Evolutionary conservation across 2,329 filamentous ascomycete species (phyloP).

Genomic region (Aspergillus ochraceus): DNA sequence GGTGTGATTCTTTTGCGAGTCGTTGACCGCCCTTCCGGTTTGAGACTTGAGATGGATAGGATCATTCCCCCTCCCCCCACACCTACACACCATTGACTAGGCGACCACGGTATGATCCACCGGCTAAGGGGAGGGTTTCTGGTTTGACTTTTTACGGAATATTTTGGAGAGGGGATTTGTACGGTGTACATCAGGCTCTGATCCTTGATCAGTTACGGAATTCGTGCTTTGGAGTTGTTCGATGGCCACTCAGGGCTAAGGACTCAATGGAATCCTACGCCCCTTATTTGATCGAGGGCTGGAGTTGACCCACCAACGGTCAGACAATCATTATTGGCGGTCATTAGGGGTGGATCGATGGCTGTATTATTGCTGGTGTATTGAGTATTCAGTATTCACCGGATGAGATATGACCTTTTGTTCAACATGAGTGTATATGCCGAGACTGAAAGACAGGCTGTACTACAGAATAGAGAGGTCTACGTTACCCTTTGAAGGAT

Average conservation of each 20-base stretch:
- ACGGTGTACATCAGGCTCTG: too few relatives aligned
- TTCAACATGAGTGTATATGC: too few relatives aligned
- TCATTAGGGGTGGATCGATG: slow-evolving; percentile 3
- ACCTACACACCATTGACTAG: too few relatives aligned
- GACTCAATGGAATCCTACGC: neutral
- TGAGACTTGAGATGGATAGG: neutral
- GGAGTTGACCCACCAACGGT: slow-evolving; percentile 11
- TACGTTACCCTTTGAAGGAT: too few relatives aligned
- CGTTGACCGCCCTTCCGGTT: neutral
- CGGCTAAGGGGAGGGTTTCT: too few relatives aligned
- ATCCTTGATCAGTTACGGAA: too few relatives aligned
- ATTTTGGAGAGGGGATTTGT: too few relatives aligned
- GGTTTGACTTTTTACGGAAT: too few relatives aligned
- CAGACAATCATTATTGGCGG: slow-evolving; percentile 7
- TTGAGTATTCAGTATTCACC: neutral
- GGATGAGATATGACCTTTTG: neutral
- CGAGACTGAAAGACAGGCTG: too few relatives aligned
- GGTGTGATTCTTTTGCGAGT: neutral
- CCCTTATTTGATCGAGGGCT: slow-evolving; percentile 5
- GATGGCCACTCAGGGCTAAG: neutral
- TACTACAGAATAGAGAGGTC: too few relatives aligned
- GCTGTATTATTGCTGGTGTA: neutral
- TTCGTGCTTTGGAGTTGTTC: neutral
- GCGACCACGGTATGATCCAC: too few relatives aligned
- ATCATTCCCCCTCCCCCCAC: too few relatives aligned